Conservation (phyloP, 2,329 filamentous ascomycete genomes). For the Thelonectria rubi region DNA sequence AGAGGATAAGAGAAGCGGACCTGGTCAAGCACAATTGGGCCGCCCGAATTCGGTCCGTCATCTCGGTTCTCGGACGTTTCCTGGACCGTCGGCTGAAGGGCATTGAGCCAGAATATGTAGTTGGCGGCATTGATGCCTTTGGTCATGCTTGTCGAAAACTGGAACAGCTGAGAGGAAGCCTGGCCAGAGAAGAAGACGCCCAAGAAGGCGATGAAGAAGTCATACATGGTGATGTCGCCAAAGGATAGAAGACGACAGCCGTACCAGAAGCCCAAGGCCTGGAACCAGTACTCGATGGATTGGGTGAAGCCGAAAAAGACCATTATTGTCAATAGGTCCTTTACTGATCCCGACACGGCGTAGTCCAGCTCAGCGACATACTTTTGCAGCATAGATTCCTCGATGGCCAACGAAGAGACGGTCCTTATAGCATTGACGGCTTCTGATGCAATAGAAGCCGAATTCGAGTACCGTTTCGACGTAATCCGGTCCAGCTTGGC, state of each 20-base stretch:
- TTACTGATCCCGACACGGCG: slow-evolving; percentile 42
- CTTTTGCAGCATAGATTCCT: slow-evolving; percentile 46
- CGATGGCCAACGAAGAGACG: slow-evolving; percentile 54
- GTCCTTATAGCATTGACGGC: slow-evolving; percentile 52
- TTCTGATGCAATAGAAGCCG: slow-evolving; percentile 56
- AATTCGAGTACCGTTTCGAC: slow-evolving; percentile 47
- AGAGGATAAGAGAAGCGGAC: slow-evolving; percentile 72
- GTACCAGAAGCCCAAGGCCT: slow-evolving; percentile 55
- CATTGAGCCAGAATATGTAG: slow-evolving; percentile 60
- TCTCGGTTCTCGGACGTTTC: slow-evolving; percentile 53
- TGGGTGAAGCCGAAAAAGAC: slow-evolving; percentile 51
- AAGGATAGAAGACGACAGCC: slow-evolving; percentile 49
- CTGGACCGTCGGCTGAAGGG: slow-evolving; percentile 52
- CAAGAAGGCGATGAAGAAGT: slow-evolving; percentile 61
- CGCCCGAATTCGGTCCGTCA: slow-evolving; percentile 47
- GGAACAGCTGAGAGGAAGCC: slow-evolving; percentile 52
- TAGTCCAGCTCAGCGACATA: slow-evolving; percentile 46
- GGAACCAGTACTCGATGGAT: slow-evolving; percentile 50
- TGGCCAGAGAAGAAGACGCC: slow-evolving; percentile 58
- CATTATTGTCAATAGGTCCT: slow-evolving; percentile 47
- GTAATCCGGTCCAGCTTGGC: slow-evolving; percentile 50
- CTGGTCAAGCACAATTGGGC: slow-evolving; percentile 57
- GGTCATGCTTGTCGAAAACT: slow-evolving; percentile 62
- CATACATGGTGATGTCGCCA: slow-evolving; percentile 62
- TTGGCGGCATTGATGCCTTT: slow-evolving; percentile 60